A percentile compares a stretch with the other conserved stretches of the same genome.
These are phyloP conservation scores for Erythrobasidium yunnanense DNA, from an alignment of 768 basidiomycete species.

Conservation along the genomic window DNA sequence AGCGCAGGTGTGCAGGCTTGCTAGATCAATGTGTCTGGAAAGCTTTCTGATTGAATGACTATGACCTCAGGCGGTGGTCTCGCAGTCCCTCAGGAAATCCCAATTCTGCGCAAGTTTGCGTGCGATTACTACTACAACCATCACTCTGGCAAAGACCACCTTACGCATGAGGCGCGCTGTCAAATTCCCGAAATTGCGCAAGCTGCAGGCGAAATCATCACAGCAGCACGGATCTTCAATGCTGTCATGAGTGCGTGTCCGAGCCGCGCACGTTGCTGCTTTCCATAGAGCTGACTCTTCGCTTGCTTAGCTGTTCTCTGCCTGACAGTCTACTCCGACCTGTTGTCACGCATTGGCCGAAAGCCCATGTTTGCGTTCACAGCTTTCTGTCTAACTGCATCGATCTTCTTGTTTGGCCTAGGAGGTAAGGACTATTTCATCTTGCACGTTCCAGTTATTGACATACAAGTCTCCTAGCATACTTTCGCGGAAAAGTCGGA, in stretches of 20 bases:
- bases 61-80: conserved; percentile 21
- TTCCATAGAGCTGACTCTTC: not conserved
- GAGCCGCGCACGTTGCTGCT: not conserved
- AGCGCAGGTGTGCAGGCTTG: conserved; percentile 10
- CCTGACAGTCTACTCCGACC: conserved; percentile 22
- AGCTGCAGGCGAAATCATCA: conserved; percentile 22
- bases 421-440: conserved; percentile 15
- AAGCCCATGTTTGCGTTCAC: conserved; percentile 26
- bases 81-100: conserved; percentile 15
- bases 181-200: conserved; percentile 17
- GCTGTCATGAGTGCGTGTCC: conserved; percentile 11
- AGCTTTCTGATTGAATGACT: no score
- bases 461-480: not conserved
- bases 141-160: not conserved
- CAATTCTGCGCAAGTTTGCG: conserved; percentile 15
- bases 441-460: not conserved
- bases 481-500: not conserved
- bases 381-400: conserved; percentile 8
- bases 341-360: conserved; percentile 5
- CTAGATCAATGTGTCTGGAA: not conserved
- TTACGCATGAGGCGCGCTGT: not conserved
- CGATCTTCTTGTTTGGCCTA: conserved; percentile 12
- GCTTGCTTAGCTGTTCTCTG: conserved; percentile 12
- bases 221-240: conserved; percentile 6
- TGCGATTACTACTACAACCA: conserved; percentile 12